Percentiles rank a stretch among this genome's conserved stretches.
These are phyloP conservation scores for Fusarium anthophilum DNA, from an alignment of 2,329 filamentous ascomycete genomes.

Conservation along the genomic window DNA sequence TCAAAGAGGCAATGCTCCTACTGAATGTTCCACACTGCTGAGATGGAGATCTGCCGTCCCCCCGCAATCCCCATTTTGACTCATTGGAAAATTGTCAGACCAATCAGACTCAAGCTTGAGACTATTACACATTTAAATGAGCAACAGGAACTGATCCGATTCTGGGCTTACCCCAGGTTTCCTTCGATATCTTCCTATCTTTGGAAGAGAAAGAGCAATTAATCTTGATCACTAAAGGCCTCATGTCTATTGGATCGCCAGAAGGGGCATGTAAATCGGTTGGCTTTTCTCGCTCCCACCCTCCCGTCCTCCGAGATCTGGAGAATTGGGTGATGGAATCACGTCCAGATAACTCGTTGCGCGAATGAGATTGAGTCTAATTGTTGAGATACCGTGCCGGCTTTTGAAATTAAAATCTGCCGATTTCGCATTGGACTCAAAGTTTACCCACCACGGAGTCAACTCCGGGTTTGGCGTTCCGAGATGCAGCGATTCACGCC, in stretches of 20 bases:
- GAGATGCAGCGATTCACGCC: conserved; percentile 26
- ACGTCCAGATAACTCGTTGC: conserved; percentile 29
- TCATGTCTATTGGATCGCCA: conserved; percentile 34
- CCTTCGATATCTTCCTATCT: conserved; percentile 39
- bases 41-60: conserved; percentile 41
- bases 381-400: conserved; percentile 21
- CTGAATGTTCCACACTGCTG: conserved; percentile 7
- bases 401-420: conserved; percentile 34
- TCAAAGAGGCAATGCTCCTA: conserved; percentile 7
- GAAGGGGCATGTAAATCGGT: conserved; percentile 22
- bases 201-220: conserved; percentile 20
- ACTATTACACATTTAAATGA: conserved; percentile 39
- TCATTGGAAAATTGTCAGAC: conserved; percentile 4
- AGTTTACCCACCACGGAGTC: conserved; percentile 10
- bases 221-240: conserved; percentile 41
- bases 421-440: conserved; percentile 29
- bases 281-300: conserved; percentile 13
- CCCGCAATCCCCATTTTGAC: conserved; percentile 35
- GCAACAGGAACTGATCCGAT: conserved; percentile 33
- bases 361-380: conserved; percentile 35
- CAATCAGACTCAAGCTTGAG: conserved; percentile 20
- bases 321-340: conserved; percentile 39
- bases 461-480: conserved; percentile 15
- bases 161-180: conserved; percentile 40
- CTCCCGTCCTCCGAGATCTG: conserved; percentile 22